Conservation (phyloP, 495 filamentous ascomycete species). For the Aspergillus affinis region DNA sequence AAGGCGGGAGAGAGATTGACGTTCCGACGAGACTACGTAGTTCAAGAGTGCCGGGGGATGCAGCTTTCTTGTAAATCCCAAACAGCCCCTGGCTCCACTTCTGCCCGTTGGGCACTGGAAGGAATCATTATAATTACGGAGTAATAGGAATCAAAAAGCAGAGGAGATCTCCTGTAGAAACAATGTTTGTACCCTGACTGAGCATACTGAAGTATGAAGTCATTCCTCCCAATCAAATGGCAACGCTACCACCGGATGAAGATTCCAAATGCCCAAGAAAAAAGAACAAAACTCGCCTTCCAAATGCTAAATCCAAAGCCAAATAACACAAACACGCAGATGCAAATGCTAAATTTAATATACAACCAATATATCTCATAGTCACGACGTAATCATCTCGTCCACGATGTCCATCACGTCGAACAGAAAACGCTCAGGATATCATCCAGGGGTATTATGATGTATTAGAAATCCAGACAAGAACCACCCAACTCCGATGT, state of each 20-base stretch:
- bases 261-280: neutral
- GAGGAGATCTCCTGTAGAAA: neutral
- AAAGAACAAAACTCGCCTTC: no score
- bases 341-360: neutral
- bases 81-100: slow-evolving; percentile 4
- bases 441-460: slow-evolving; percentile 11
- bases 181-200: no score
- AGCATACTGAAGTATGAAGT: slow-evolving; percentile 20
- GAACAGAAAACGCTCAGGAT: neutral
- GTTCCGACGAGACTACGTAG: slow-evolving; percentile 18
- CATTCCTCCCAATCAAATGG: slow-evolving; percentile 1
- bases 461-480: neutral
- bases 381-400: neutral
- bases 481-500: neutral
- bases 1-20: slow-evolving; percentile 7
- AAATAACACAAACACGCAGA: neutral
- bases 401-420: neutral
- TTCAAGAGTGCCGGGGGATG: slow-evolving; percentile 27
- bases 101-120: neutral
- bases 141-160: neutral
- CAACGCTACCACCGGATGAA: neutral
- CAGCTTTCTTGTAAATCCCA: slow-evolving; percentile 18
- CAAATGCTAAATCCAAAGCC: no score
- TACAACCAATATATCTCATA: slow-evolving; percentile 1
- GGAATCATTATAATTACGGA: neutral